Evolutionary conservation across 2,329 filamentous ascomycete genomes (phyloP).

Genomic region (Penicillium digitatum): DNA sequence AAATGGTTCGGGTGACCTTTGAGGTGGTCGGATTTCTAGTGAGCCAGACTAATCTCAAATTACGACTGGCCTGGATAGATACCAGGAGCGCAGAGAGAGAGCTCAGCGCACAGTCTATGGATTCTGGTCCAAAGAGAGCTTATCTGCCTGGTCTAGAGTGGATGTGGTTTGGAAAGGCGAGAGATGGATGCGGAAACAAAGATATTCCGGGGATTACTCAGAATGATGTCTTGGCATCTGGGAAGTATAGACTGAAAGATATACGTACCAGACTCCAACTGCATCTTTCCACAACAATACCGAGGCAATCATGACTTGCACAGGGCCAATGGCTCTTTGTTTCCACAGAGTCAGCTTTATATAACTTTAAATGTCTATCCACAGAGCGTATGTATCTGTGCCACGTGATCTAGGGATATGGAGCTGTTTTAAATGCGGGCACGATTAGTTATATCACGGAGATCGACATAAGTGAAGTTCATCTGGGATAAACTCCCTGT

Average conservation of each 20-base stretch:
- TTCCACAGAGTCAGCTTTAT: not conserved
- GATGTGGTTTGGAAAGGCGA: constrained; percentile 8
- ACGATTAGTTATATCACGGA: not conserved
- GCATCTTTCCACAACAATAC: not conserved
- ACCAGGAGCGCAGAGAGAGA: constrained; percentile 8
- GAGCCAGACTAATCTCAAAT: not conserved
- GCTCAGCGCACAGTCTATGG: constrained; percentile 6
- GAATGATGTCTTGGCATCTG: constrained; percentile 2
- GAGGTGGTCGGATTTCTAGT: not conserved
- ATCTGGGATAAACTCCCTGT: not conserved
- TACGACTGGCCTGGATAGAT: constrained; percentile 5
- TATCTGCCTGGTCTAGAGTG: constrained; percentile 4
- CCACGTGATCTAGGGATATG: not conserved
- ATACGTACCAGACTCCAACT: not conserved
- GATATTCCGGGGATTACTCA: constrained; percentile 9
- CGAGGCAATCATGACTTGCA: not conserved
- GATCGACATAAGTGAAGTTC: not conserved
- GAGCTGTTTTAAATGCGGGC: not conserved
- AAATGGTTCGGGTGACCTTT: not conserved
- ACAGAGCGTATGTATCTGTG: too few relatives aligned
- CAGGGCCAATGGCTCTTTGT: not conserved
- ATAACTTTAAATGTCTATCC: not conserved
- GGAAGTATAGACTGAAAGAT: not conserved
- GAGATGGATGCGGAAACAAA: constrained; percentile 4
- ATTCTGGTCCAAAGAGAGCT: constrained; percentile 9